Conservation (phyloP, 2,329 filamentous ascomycete genomes). For the Botrytis fragariae region DNA sequence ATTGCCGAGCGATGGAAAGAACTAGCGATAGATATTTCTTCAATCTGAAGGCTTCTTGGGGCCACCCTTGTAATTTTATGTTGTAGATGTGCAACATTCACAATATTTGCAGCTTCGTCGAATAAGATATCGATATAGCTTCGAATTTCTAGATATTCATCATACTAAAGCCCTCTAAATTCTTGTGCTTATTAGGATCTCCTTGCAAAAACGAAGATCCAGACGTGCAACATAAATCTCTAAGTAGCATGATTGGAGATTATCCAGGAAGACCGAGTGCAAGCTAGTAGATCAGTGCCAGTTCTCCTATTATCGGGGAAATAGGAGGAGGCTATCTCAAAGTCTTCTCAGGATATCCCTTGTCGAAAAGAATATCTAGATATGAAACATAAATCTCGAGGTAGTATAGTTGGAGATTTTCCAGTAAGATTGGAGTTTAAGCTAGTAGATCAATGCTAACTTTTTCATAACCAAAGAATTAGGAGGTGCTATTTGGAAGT, state of each 20-base stretch:
- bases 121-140: not conserved
- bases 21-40: not conserved
- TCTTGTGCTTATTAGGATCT: not conserved
- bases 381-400: not conserved
- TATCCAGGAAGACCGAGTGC: not conserved
- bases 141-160: not conserved
- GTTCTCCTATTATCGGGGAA: rapidly evolving
- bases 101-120: rapidly evolving
- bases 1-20: not conserved
- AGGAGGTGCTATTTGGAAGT: too few relatives aligned
- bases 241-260: not conserved
- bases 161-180: not conserved
- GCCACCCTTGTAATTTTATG: not conserved
- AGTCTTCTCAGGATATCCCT: rapidly evolving
- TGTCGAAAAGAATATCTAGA: rapidly evolving
- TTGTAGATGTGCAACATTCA: not conserved
- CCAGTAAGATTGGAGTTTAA: not conserved
- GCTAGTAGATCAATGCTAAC: not conserved
- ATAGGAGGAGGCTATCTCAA: too few relatives aligned
- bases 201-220: not conserved
- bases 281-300: not conserved
- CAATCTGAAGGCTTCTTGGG: not conserved
- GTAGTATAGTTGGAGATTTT: not conserved
- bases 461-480: too few relatives aligned
- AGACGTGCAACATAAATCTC: not conserved